Evolutionary conservation across 129 eudicot species (phyloP), one percentile per base, ranked within the genome.

Genomic region (Artemisia tridentata): DNA sequence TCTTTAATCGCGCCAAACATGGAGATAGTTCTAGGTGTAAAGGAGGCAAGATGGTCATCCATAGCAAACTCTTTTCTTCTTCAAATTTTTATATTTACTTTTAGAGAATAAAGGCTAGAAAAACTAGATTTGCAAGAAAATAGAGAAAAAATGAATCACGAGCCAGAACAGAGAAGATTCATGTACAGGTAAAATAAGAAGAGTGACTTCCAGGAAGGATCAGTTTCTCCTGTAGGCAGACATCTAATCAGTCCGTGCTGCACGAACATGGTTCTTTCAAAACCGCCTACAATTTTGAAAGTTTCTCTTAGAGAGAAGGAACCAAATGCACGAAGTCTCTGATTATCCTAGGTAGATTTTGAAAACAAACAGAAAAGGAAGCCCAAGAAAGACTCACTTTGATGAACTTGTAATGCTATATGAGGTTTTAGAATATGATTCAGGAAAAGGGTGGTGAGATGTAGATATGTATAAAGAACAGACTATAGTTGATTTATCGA

Each of bases 141-240:
- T 47, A 46, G 29, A 17, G 25, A 75, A 46, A 68, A 81, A 57
- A 50, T 2, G 73, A 38, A 61, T 87, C 81, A 84, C 34, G 88
- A 88, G 10, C 84, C 87, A 46, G 69, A 81, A 77, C 85, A 79
- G 61, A 82, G 60, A 77, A 88, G 90, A 16, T 78, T 67, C 78
- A 75, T 76, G 58, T 71, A 81, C 25, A 81, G 72, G 48, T 58
- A 81, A 68, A 87, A 84, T 82, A 87, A 79, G 80, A 79, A 68
- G 79, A 82, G 72, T 75, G 80, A 79, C 65, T 81, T 82, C 89
- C 87, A 83, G 64, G 71, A 65, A 74, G 85, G 80, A 67, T 75
- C 75, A 5, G 72, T 77, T 81, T 84, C 82, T 67, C 74, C 82
- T 19, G 87, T 72, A 52, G 75, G 73, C 76, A 74, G 58, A 72